Evolutionary conservation across 148 eudicot genomes (phyloP), one percentile per base, ranked within the genome.

Genomic region (Selenicereus undatus): DNA sequence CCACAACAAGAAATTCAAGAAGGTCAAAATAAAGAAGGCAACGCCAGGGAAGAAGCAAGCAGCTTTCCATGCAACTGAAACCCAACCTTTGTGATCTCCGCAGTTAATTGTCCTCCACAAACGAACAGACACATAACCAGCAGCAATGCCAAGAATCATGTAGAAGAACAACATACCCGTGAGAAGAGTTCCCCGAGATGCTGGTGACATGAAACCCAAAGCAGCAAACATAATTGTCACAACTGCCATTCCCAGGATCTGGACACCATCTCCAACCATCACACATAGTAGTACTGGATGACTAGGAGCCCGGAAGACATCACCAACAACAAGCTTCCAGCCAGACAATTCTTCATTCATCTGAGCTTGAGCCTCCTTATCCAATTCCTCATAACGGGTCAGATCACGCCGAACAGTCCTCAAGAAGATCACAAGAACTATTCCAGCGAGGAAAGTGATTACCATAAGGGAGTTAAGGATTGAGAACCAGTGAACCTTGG

Each of bases 401-500:
- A 93, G 83, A 85, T 93, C 97, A 17, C 95, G 86, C 64, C 91
- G 86, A 58, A 93, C 92, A 14, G 97, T 91, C 85, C 97, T 86
- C 84, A 93, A 80, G 76, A 93, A 87, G 85, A 93, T 93, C 80
- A 93, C 95, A 81, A 93, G 88, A 62, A 93, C 97, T 8, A 93
- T 93, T 73, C 93, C 97, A 76, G 97, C 97, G 79, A 93, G 88
- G 90, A 93, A 93, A 45, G 92, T 91, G 78, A 91, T 91, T 84
- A 93, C 97, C 93, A 93, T 91, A 7, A 93, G 84, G 35, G 97
- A 93, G 83, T 93, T 93, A 21, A 93, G 85, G 56, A 93, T 93
- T 6, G 97, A 93, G 82, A 93, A 91, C 97, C 97, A 93, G 80
- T 93, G 97, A 36, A 93, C 97, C 85, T 91, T 93, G 18, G 94